phyloP scores from a whole-genome alignment of 2,329 filamentous ascomycete species.

The Pyrenophora teres region DNA sequence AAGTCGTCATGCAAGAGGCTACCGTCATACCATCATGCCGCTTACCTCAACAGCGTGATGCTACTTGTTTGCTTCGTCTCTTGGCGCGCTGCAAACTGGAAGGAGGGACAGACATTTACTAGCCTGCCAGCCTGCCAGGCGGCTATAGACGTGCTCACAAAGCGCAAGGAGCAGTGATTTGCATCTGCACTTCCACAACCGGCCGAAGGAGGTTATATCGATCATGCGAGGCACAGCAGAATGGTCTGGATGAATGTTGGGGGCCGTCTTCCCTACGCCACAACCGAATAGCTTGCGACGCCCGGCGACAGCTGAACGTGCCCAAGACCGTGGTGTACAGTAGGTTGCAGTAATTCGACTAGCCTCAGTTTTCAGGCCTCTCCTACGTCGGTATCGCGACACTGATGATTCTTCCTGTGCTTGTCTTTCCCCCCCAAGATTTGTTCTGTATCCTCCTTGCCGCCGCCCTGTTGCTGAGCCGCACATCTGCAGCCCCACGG shows the following conservation, averaged over 20 bases:
- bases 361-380: conserved; percentile 7
- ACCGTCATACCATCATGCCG: neutral
- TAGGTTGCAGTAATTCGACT: neutral
- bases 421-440: neutral
- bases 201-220: neutral
- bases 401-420: neutral
- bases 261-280: conserved; percentile 11
- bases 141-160: conserved; percentile 3
- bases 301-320: conserved; percentile 15
- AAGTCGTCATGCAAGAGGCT: neutral
- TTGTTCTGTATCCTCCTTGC: neutral
- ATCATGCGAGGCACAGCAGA: conserved; percentile 3
- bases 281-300: conserved; percentile 14
- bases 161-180: conserved; percentile 3
- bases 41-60: conserved; percentile 1
- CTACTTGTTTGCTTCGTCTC: neutral
- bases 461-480: conserved; percentile 1
- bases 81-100: neutral
- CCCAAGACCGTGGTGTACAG: conserved; percentile 4
- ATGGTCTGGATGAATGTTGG: conserved; percentile 8
- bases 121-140: neutral
- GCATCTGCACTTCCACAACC: neutral
- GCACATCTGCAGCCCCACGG: conserved; percentile 4
- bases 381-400: neutral
- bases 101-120: neutral